Conservation (phyloP, 306 rosid species). For the Adenanthera pavonina region DNA sequence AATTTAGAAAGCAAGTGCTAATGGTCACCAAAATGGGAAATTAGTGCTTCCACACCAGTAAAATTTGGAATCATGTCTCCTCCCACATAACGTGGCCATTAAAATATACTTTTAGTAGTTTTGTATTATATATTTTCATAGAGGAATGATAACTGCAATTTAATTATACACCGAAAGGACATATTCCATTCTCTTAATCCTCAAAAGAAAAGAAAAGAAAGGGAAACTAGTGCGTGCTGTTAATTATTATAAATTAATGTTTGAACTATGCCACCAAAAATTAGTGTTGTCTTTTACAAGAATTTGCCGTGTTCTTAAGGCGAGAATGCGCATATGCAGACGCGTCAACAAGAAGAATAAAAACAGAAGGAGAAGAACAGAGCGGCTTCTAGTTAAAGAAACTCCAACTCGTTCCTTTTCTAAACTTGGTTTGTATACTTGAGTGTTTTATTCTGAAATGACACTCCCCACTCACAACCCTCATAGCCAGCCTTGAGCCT, state of each 20-base stretch:
- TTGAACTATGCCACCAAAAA: neutral
- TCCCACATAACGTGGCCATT: neutral
- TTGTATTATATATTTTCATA: neutral
- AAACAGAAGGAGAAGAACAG: slow-evolving; percentile 28
- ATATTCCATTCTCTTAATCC: slow-evolving; percentile 36
- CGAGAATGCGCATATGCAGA: slow-evolving; percentile 1
- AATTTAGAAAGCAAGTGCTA: slow-evolving; percentile 28
- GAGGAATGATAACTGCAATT: slow-evolving; percentile 7
- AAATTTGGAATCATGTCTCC: slow-evolving; percentile 36
- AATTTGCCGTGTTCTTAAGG: neutral
- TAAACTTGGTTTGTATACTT: slow-evolving; percentile 40
- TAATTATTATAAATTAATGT: slow-evolving; percentile 9
- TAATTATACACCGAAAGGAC: neutral
- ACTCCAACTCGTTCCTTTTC: slow-evolving; percentile 42
- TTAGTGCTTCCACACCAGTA: slow-evolving; percentile 16
- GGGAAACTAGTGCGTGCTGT: neutral
- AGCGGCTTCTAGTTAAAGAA: slow-evolving; percentile 44
- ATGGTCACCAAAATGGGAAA: slow-evolving; percentile 37
- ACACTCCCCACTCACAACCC: slow-evolving; percentile 39
- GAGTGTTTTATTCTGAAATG: slow-evolving; percentile 53
- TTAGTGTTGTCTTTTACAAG: neutral
- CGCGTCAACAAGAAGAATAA: slow-evolving; percentile 28
- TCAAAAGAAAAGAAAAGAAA: neutral
- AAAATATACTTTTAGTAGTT: neutral
- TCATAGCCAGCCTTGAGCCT: slow-evolving; percentile 39